Conservation (phyloP, 345 rosid genomes). For the Pistacia atlantica region DNA sequence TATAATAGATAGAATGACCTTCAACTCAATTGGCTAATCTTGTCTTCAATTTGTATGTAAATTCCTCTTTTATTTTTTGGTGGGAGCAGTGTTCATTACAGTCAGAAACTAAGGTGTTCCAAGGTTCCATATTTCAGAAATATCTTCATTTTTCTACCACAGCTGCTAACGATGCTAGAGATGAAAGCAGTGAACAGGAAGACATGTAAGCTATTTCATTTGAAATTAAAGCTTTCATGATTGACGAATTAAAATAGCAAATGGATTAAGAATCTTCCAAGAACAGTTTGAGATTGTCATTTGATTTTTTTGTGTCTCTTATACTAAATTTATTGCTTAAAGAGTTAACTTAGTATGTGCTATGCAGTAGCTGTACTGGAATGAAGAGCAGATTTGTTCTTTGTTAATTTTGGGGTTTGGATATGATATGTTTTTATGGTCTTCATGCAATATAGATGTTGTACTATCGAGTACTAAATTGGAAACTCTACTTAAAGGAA, state of each 20-base stretch:
- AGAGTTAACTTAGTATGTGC: not conserved
- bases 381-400: not conserved
- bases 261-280: not conserved
- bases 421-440: too few species aligned
- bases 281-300: not conserved
- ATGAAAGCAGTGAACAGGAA: slow-evolving; percentile 35
- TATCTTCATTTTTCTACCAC: slow-evolving; percentile 39
- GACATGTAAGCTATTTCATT: slow-evolving; percentile 53
- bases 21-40: not conserved
- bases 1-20: not conserved
- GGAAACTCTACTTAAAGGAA: not conserved
- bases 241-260: not conserved
- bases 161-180: slow-evolving; percentile 32
- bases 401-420: not conserved
- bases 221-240: not conserved
- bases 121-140: slow-evolving; percentile 36
- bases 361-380: not conserved
- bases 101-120: slow-evolving; percentile 37
- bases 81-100: slow-evolving; percentile 40
- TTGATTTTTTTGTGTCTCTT: not conserved
- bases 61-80: slow-evolving; percentile 15
- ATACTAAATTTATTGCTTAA: not conserved
- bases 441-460: not conserved
- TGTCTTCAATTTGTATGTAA: not conserved
- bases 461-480: not conserved